These are phyloP conservation scores for Corchorus capsularis DNA, from an alignment of 345 rosid genomes.

Conservation along the genomic window DNA sequence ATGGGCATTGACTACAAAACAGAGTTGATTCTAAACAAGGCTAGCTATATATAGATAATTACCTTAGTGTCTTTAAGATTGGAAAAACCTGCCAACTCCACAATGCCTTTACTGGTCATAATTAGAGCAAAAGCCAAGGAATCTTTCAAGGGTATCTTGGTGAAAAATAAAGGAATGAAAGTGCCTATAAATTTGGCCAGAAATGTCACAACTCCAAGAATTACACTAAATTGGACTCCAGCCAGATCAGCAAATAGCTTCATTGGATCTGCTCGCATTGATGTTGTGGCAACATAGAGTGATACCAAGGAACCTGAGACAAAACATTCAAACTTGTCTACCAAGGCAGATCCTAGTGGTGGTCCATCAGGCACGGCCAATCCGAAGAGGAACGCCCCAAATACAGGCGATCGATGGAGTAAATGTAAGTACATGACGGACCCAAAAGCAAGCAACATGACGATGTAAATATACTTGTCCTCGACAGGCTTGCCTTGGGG, in stretches of 20 bases:
- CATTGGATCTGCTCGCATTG: conserved; percentile 14
- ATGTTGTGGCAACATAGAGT: conserved; percentile 26
- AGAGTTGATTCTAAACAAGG: too few relatives aligned
- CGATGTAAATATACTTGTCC: conserved; percentile 21
- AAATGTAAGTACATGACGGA: conserved; percentile 28
- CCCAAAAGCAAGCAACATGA: conserved; percentile 36
- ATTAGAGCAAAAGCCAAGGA: conserved; percentile 47
- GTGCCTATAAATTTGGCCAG: conserved; percentile 34
- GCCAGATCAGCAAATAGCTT: background rate
- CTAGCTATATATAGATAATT: background rate
- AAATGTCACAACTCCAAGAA: conserved; percentile 18
- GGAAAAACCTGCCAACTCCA: conserved; percentile 8
- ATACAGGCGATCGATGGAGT: conserved; percentile 30
- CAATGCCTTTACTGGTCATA: conserved; percentile 34
- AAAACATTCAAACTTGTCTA: conserved; percentile 42
- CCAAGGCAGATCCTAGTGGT: conserved; percentile 47
- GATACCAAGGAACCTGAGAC: conserved; percentile 34
- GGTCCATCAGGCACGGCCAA: conserved; percentile 54
- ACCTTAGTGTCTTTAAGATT: conserved; percentile 31
- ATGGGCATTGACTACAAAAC: too few relatives aligned
- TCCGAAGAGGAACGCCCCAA: conserved; percentile 48
- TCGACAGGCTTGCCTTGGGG: conserved; percentile 40
- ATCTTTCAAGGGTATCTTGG: conserved; percentile 47
- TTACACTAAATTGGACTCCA: background rate
- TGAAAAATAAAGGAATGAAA: conserved; percentile 39